These are phyloP conservation scores for Microsporum ferrugineum DNA, from an alignment of 2,329 filamentous ascomycete species.

Conservation along the genomic window DNA sequence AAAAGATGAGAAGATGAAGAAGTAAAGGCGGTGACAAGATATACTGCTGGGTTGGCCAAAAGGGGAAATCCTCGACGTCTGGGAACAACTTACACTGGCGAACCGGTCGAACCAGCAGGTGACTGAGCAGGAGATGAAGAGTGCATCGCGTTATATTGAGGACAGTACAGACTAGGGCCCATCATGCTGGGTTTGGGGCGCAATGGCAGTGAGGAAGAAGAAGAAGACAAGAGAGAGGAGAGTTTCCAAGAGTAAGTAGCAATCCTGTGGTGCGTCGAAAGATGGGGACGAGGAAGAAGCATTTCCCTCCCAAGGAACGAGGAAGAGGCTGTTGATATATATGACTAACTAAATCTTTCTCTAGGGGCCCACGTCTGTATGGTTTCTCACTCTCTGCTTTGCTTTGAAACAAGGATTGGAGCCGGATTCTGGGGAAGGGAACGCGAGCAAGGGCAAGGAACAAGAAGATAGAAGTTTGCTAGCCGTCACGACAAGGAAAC, in stretches of 20 bases:
- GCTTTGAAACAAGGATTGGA: constrained; percentile 4
- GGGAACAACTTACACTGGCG: not conserved
- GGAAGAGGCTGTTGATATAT: not conserved
- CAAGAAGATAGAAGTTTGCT: not conserved
- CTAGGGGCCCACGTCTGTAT: not conserved
- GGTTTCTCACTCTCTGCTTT: not conserved
- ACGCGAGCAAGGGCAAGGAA: not conserved
- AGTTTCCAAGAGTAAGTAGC: constrained; percentile 1
- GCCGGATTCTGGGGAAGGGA: constrained; percentile 6
- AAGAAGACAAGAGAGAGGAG: not conserved
- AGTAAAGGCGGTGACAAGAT: not conserved
- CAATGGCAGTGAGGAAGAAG: not conserved
- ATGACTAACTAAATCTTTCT: not conserved
- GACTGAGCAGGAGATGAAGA: not conserved
- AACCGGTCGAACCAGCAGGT: not conserved
- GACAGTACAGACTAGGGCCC: not conserved
- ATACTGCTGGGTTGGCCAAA: not conserved
- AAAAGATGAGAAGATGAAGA: not conserved
- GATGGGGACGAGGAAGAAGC: not conserved
- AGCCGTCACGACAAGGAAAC: constrained; percentile 3
- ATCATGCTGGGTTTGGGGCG: not conserved
- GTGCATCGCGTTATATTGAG: constrained; percentile 1
- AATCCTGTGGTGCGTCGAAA: not conserved
- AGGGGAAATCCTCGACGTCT: not conserved
- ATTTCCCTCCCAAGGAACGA: not conserved